A percentile compares a stretch with the other conserved stretches of the same genome.
These are phyloP conservation scores for Boletellus deceptivus DNA, from an alignment of 1,284 basidiomycete genomes.

Conservation along the genomic window DNA sequence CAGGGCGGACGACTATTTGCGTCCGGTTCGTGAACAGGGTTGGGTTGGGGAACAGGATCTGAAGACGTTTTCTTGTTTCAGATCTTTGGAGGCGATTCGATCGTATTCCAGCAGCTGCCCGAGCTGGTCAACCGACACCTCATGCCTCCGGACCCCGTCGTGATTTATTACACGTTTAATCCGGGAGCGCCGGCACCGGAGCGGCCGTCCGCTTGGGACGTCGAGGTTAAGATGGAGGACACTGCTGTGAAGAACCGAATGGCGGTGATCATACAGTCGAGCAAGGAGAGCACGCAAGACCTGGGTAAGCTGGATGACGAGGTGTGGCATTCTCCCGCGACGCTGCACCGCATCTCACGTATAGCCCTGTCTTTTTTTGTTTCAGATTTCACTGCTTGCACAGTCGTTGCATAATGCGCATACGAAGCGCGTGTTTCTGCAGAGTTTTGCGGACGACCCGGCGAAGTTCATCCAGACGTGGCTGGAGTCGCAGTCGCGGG, in stretches of 20 bases:
- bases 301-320: constrained; percentile 85
- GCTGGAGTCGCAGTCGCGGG: constrained; percentile 88
- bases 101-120: constrained; percentile 81
- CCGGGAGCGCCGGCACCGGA: constrained; percentile 58
- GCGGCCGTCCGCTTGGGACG: constrained; percentile 76
- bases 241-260: constrained; percentile 71
- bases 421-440: constrained; percentile 84
- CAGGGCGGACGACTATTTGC: constrained; percentile 71
- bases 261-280: constrained; percentile 72
- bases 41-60: background rate
- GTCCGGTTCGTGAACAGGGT: constrained; percentile 45
- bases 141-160: constrained; percentile 76
- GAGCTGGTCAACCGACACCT: constrained; percentile 85
- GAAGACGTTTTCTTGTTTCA: constrained; percentile 32
- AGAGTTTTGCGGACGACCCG: constrained; percentile 80
- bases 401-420: constrained; percentile 85
- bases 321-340: constrained; percentile 41
- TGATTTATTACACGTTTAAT: constrained; percentile 78
- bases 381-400: constrained; percentile 70
- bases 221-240: constrained; percentile 90
- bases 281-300: constrained; percentile 65
- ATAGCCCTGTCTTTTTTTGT: constrained; percentile 2
- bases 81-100: constrained; percentile 66
- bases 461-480: constrained; percentile 84
- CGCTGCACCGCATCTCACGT: constrained; percentile 1